Percentiles rank a stretch among this genome's conserved stretches.
Evolutionary conservation across 2,329 filamentous ascomycete species (phyloP).

Genomic region (Thelonectria olida): DNA sequence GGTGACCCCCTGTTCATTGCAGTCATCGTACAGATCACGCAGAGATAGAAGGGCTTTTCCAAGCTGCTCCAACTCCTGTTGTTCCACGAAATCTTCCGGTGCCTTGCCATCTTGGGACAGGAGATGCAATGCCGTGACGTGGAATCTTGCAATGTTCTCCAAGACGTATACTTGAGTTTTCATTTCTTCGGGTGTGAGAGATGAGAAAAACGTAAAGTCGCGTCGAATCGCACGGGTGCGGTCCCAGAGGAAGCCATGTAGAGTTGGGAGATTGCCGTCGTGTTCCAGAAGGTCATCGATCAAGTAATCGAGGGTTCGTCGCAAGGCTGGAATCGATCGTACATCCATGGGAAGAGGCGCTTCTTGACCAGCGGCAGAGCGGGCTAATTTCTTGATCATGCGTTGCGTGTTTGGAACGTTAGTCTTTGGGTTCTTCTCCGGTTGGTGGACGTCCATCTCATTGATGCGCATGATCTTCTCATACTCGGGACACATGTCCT

Average conservation of each 20-base stretch:
- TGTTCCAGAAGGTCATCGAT: slow-evolving; percentile 66
- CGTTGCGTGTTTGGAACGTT: slow-evolving; percentile 57
- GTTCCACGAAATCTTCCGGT: slow-evolving; percentile 70
- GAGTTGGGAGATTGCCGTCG: slow-evolving; percentile 62
- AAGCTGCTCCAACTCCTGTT: slow-evolving; percentile 74
- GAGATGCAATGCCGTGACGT: slow-evolving; percentile 71
- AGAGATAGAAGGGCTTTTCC: slow-evolving; percentile 72
- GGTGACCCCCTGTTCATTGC: slow-evolving; percentile 63
- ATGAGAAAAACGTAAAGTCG: slow-evolving; percentile 74
- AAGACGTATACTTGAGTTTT: slow-evolving; percentile 69
- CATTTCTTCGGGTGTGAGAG: slow-evolving; percentile 65
- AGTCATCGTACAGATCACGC: slow-evolving; percentile 73
- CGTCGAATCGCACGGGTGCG: slow-evolving; percentile 73
- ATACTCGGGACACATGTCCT: slow-evolving; percentile 76
- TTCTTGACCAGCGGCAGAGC: slow-evolving; percentile 74
- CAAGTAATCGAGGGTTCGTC: slow-evolving; percentile 70
- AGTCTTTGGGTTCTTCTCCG: slow-evolving; percentile 61
- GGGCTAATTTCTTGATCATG: slow-evolving; percentile 74
- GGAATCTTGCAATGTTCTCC: slow-evolving; percentile 73
- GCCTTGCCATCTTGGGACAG: slow-evolving; percentile 65
- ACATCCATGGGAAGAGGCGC: slow-evolving; percentile 75
- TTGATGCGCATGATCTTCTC: slow-evolving; percentile 71
- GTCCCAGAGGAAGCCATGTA: slow-evolving; percentile 75
- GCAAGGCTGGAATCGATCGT: slow-evolving; percentile 66
- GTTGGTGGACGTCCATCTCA: slow-evolving; percentile 65